Base-by-base conservation (phyloP, 225 moss, liverwort and hornwort genomes). In the Climacium dendroides region DNA sequence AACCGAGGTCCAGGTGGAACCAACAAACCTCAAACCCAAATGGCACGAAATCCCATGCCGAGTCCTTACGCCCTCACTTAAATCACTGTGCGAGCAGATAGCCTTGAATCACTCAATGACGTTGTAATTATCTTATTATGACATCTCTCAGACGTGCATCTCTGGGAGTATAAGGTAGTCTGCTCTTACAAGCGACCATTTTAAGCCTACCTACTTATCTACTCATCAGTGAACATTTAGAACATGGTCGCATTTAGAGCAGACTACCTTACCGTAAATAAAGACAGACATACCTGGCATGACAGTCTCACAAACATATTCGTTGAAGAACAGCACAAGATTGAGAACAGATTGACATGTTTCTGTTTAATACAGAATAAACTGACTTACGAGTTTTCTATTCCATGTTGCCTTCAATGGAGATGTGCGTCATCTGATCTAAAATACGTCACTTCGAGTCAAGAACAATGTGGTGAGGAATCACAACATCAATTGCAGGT, bases 1-100 rank as follows among this genome's bases (percentile, higher is more conserved):
- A 91, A 92, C 74, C 81, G 92, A 74, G 87, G 89, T 26, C 34
- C 86, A 10, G 67, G 85, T 52, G 90, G 80, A 35, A 84, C 32
- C 65, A 94, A 87, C 71, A 91, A 91, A 81, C 91, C 91, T 63
- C 94, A 90, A 87, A 92, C 91, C 41, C 94, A 92, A 91, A 90
- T 92, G 94, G 81, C 89, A 78, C 82, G 90, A 47, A 89, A 89
- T 45, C 89, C 94, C 14, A 90, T 86, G 88, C 91, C 90, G 6
- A 94, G 92, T 80, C 90, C 92, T 79, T 91, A 94, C 48, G 52
- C 92, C 54, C 94, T 94, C 65, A 89, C 89, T n/a, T 93, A 55
- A 54, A 47, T 34, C 70, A 69, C 79, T 52, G 17, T 23, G 54
- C 3, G 55, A 64, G 48, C 32, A 86, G 25, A 20, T 47, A 77